Conservation (phyloP, 2,329 filamentous ascomycete genomes). For the Neurospora sp. region DNA sequence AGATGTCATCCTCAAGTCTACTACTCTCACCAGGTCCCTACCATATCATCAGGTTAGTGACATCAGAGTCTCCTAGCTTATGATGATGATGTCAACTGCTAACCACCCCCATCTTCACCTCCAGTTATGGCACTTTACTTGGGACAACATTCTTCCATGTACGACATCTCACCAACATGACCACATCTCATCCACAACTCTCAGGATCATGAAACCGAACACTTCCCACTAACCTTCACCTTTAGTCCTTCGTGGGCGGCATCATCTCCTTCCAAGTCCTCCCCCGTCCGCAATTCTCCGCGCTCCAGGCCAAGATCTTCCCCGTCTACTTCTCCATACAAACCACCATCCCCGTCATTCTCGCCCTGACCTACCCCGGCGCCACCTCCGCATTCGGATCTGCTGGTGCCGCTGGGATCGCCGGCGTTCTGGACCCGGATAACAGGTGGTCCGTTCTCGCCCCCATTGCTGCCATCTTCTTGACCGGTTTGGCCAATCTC, state of each 20-base stretch:
- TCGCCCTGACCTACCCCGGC: constrained; percentile 70
- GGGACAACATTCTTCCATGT: constrained; percentile 83
- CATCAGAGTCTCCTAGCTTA: background rate
- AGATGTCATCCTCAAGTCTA: constrained; percentile 42
- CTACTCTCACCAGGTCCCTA: constrained; percentile 61
- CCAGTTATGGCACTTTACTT: constrained; percentile 77
- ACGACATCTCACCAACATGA: constrained; percentile 8
- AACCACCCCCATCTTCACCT: constrained; percentile 6
- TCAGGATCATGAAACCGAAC: background rate
- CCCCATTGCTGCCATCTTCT: constrained; percentile 60
- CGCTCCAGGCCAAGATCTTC: constrained; percentile 72
- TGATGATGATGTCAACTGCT: constrained; percentile 3
- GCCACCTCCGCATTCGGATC: constrained; percentile 23
- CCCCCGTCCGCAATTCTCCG: constrained; percentile 69
- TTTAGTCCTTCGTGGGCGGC: constrained; percentile 63
- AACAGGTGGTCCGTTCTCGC: constrained; percentile 56
- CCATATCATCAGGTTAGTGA: constrained; percentile 54
- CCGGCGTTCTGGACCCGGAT: constrained; percentile 47
- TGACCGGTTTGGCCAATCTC: constrained; percentile 63
- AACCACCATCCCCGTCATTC: constrained; percentile 58
- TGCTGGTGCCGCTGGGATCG: constrained; percentile 43
- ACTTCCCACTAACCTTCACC: constrained; percentile 9
- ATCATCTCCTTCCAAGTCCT: constrained; percentile 69
- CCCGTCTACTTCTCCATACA: constrained; percentile 85
- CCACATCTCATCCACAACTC: background rate